These are phyloP conservation scores for Trichoderma hamatum DNA, from an alignment of 2,329 filamentous ascomycete genomes.

Conservation along the genomic window DNA sequence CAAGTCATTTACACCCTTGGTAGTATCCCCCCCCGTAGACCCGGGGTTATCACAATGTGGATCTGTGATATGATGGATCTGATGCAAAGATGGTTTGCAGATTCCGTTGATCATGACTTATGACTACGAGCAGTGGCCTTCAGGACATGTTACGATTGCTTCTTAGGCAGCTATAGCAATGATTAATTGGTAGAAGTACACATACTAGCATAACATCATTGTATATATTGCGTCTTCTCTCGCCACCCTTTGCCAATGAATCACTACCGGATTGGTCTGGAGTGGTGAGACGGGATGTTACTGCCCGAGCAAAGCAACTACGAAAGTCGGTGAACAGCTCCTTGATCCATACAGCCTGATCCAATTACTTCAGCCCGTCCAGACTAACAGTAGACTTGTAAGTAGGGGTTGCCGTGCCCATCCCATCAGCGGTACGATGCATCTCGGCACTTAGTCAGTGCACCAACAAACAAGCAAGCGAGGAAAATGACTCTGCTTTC, in stretches of 20 bases:
- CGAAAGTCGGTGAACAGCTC: not conserved
- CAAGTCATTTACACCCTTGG: not conserved
- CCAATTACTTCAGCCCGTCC: not conserved
- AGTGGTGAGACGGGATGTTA: not conserved
- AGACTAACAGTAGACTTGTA: not conserved
- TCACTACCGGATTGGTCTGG: not conserved
- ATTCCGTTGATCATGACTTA: not conserved
- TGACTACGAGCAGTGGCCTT: not conserved
- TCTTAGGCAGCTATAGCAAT: not conserved
- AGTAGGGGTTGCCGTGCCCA: not conserved
- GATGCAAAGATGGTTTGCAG: not conserved
- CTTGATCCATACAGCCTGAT: not conserved
- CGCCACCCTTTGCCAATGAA: not conserved
- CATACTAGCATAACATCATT: not conserved
- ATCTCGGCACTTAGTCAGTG: not conserved
- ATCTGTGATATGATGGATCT: not conserved
- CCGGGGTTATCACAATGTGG: not conserved
- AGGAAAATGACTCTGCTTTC: not conserved
- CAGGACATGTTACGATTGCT: not conserved
- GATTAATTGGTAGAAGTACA: not conserved
- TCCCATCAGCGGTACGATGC: not conserved
- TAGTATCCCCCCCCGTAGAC: not conserved
- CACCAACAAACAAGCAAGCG: not conserved
- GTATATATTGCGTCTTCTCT: not conserved
- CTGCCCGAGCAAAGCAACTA: slow-evolving; percentile 4